A percentile compares a stretch with the other conserved stretches of the same genome.
Conservation (phyloP, 179 eudicot species). For the Amaranthus tricolor region DNA sequence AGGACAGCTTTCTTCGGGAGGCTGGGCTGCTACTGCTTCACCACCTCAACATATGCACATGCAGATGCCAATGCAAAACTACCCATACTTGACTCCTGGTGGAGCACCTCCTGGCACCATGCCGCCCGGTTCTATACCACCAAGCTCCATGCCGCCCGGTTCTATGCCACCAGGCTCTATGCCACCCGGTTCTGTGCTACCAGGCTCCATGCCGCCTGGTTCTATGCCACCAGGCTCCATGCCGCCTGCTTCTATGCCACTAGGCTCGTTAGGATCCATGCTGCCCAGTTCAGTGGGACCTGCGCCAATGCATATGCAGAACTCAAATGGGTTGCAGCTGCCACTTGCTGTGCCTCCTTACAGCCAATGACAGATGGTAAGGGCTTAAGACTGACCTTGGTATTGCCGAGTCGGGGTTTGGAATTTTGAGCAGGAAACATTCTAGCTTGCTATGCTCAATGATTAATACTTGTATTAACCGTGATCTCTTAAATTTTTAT, state of each 20-base stretch:
- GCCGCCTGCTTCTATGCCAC: constrained; percentile 28
- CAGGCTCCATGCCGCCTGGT: constrained; percentile 36
- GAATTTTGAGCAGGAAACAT: constrained; percentile 1
- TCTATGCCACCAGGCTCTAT: constrained; percentile 20
- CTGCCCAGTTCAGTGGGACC: constrained; percentile 21
- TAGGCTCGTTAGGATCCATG: not conserved
- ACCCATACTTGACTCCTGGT: constrained; percentile 58
- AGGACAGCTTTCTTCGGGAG: constrained; percentile 51
- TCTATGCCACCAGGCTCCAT: constrained; percentile 41
- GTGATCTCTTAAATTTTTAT: not conserved
- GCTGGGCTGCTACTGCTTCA: constrained; percentile 44
- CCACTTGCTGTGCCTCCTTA: constrained; percentile 55
- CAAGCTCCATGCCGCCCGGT: constrained; percentile 33
- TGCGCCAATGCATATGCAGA: constrained; percentile 38
- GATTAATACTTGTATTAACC: not conserved
- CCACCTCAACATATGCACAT: constrained; percentile 49
- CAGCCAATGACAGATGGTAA: constrained; percentile 28
- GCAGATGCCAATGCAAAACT: constrained; percentile 62
- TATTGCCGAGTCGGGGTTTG: not conserved
- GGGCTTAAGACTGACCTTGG: not conserved
- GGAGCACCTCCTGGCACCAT: constrained; percentile 41
- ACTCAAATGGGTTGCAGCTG: constrained; percentile 43
- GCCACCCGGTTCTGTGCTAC: not conserved
- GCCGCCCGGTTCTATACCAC: constrained; percentile 41
- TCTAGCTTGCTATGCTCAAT: not conserved